Evolutionary conservation across 2,329 filamentous ascomycete species (phyloP), one percentile per base, ranked within the genome.

Genomic region (Alternaria sp.): DNA sequence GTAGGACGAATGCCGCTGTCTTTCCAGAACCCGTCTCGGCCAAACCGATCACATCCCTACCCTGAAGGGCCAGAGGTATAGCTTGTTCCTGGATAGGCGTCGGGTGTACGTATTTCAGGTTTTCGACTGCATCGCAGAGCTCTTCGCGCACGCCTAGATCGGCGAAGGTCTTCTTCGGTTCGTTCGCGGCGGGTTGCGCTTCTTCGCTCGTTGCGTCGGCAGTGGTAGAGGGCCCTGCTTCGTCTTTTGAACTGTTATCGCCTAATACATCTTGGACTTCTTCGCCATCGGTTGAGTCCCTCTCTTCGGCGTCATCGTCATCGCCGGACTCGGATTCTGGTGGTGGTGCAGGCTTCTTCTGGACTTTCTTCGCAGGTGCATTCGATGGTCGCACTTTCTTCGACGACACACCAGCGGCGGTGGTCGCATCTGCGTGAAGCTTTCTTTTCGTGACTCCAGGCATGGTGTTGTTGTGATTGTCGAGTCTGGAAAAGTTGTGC

Each of bases 21-120:
- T 98, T 99, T 81, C 96, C 96, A 76, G 90, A 94, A 71, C 96
- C 96, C 0, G 96, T 99, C 82, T 99, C 95, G 30, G 96, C 96
- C 55, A 98, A 86, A 45, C 94, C 96, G 71, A 99, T 97, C 0
- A 98, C 85, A 79, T 98, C 96, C 74, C 93, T 88, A 56, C 91
- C 90, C 74, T 92, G 82, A 5, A 97, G 85, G 37, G 94, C 94
- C 5, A 88, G 76, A 5, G 95, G 95, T 71, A 98, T 97, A 0
- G 94, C 87, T 79, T 96, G 88, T 55, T 87, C 86, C 80, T 97
- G 96, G 68, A 99, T 98, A 1, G 94, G 91, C 2, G 95, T 99
- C 0, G 96, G 93, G 26, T 87, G 82, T 74, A 91, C 96, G 86
- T 94, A 99, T 66, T 92, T 91, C 57, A 98, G 86, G 0, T 88